Conservation (phyloP, 208 protist species). For the Trypanosoma cruzi region DNA sequence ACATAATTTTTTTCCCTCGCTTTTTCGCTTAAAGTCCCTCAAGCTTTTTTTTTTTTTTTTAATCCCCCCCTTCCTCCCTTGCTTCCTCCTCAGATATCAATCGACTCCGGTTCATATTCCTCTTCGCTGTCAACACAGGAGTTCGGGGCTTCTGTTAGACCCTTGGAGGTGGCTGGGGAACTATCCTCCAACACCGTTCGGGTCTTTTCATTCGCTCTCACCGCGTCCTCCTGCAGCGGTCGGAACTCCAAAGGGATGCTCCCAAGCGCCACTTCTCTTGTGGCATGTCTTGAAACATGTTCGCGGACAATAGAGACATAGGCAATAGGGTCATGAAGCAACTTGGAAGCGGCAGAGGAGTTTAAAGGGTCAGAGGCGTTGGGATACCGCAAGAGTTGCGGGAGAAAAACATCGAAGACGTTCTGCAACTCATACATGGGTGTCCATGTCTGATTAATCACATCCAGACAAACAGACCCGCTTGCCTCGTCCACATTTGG, state of each 20-base stretch:
- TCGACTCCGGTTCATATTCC: slow-evolving; percentile 81
- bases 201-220: slow-evolving; percentile 1
- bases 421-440: slow-evolving; percentile 97
- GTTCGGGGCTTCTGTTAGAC: slow-evolving; percentile 13
- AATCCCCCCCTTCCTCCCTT: neutral
- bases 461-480: slow-evolving; percentile 98
- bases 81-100: slow-evolving; percentile 53
- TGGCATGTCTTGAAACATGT: slow-evolving; percentile 71
- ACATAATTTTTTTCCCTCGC: neutral
- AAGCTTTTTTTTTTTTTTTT: slow-evolving; percentile 15
- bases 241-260: slow-evolving; percentile 26
- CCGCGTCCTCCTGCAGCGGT: neutral
- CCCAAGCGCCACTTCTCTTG: slow-evolving; percentile 49
- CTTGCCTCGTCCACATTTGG: slow-evolving; percentile 98
- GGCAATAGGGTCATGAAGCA: slow-evolving; percentile 89
- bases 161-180: slow-evolving; percentile 22
- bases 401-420: slow-evolving; percentile 97
- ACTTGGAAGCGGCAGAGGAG: slow-evolving; percentile 93
- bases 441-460: slow-evolving; percentile 99
- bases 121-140: slow-evolving; percentile 33
- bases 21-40: neutral
- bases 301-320: slow-evolving; percentile 71
- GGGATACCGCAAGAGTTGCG: slow-evolving; percentile 98
- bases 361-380: slow-evolving; percentile 98
- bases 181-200: neutral